These are phyloP conservation scores for Microcyclospora tardicrescens DNA, from an alignment of 2,329 filamentous ascomycete species.

Conservation along the genomic window DNA sequence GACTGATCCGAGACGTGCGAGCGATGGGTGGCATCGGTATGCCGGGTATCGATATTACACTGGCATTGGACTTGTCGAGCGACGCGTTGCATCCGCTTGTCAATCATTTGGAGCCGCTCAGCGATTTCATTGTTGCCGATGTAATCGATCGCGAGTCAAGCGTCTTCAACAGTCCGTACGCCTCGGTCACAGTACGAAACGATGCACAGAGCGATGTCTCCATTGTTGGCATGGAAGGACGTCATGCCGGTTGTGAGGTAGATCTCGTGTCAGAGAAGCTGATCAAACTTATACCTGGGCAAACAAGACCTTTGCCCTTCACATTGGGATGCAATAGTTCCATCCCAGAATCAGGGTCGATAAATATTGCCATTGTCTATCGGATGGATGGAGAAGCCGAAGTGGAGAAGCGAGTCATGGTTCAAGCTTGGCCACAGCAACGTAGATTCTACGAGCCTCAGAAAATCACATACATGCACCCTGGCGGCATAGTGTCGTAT, in stretches of 20 bases:
- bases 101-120: constrained; percentile 1
- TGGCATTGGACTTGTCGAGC: constrained; percentile 22
- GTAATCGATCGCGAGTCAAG: constrained; percentile 29
- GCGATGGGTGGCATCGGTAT: constrained; percentile 40
- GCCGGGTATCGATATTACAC: constrained; percentile 31
- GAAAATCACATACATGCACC: constrained; percentile 43
- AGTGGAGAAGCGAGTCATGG: constrained; percentile 2
- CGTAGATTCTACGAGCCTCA: constrained; percentile 26
- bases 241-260: constrained; percentile 8
- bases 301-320: constrained; percentile 30
- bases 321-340: constrained; percentile 17
- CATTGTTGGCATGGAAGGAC: constrained; percentile 8
- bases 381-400: constrained; percentile 3
- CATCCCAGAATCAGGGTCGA: background rate
- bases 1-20: constrained; percentile 44
- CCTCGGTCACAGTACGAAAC: constrained; percentile 39
- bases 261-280: constrained; percentile 5
- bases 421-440: constrained; percentile 1
- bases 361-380: constrained; percentile 9
- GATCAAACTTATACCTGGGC: constrained; percentile 23
- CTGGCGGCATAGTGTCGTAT: constrained; percentile 42
- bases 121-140: constrained; percentile 37
- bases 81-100: constrained; percentile 16
- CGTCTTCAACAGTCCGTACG: constrained; percentile 34
- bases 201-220: constrained; percentile 12